Evolutionary conservation across 352 stramenopile species (phyloP).

Genomic region (Phytopythium vexans): DNA sequence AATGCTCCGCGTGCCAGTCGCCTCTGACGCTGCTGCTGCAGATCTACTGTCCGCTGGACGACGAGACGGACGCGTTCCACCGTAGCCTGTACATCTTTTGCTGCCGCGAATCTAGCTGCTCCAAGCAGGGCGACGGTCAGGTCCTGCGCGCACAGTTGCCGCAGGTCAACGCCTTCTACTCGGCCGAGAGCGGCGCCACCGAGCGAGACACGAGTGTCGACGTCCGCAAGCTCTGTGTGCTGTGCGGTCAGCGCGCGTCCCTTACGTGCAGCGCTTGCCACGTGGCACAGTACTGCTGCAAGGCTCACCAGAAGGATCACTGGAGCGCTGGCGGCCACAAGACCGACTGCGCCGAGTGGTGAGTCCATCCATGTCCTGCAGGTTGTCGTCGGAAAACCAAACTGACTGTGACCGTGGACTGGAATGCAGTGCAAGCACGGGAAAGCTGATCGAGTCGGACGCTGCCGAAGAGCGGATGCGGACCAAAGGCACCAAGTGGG

Average conservation of each 20-base stretch:
- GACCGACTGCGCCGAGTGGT: conserved; percentile 56
- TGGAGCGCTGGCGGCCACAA: conserved; percentile 71
- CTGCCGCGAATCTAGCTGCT: conserved; percentile 72
- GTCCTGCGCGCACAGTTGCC: conserved; percentile 87
- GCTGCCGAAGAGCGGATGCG: conserved; percentile 25
- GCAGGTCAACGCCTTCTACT: conserved; percentile 89
- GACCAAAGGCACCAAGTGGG: conserved; percentile 56
- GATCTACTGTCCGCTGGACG: conserved; percentile 92
- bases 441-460: conserved; percentile 40
- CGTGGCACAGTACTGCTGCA: conserved; percentile 76
- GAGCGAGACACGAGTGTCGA: conserved; percentile 17
- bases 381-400: background rate
- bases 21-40: conserved; percentile 85
- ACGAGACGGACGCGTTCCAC: conserved; percentile 88
- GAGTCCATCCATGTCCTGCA: background rate
- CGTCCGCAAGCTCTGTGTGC: conserved; percentile 30
- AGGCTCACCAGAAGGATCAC: conserved; percentile 78
- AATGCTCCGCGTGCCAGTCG: conserved; percentile 42
- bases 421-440: conserved; percentile 24
- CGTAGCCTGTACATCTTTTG: conserved; percentile 92
- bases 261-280: conserved; percentile 75
- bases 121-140: conserved; percentile 53
- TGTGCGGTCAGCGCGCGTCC: conserved; percentile 60
- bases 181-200: conserved; percentile 37
- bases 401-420: conserved; percentile 1